Base-by-base conservation (phyloP, 2,329 filamentous ascomycete genomes). In the Xylariaceae sp. region DNA sequence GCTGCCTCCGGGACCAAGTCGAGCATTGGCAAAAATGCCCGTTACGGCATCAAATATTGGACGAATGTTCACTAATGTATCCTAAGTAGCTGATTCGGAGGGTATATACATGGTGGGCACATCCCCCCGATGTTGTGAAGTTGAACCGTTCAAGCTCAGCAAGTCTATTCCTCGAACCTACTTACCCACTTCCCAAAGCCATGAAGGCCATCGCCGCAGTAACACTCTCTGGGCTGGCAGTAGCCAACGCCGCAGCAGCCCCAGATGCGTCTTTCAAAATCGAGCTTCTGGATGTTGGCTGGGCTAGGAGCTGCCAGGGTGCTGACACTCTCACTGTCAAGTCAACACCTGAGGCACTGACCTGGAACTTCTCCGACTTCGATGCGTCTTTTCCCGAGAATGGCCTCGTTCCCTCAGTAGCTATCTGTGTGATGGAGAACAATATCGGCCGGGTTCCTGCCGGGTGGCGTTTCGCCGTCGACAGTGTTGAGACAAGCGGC, bases 381-480 rank as follows among this genome's bases (percentile, higher is more conserved):
- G 48, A 22, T 7, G 34, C 48, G 17, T 6, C 36, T 1, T 50
- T 45, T 16, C 48, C 48, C 11, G 42, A 28, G 5, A 46, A 16
- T 14, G 33, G n/a, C 2, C 13, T 36, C 13, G 34, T 19, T 12
- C 36, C 22, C 2, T 28, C 13, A 14, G 31, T 33, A 9, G n/a
- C 28, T 10, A 40, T 41, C 42, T 50, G 48, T 18, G 48, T 50
- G 4, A 50, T 50, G 42, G 22, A 12, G 16, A 41, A 46, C 36
- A 18, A 50, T 2, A 19, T 50, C 11, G 22, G 42, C n/a, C 6
- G 31, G 10, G 31, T 43, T 12, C 48, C 48, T 7, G 12, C 14
- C 6, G 31, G 48, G 22, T 50, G 42, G 48, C 48, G 48, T 16
- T 50, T 50, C 36, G 34, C 42, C 16, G 48, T 50, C 4, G 48